Base-by-base conservation (phyloP, 1,284 basidiomycete genomes). In the Moniliophthora roreri region DNA sequence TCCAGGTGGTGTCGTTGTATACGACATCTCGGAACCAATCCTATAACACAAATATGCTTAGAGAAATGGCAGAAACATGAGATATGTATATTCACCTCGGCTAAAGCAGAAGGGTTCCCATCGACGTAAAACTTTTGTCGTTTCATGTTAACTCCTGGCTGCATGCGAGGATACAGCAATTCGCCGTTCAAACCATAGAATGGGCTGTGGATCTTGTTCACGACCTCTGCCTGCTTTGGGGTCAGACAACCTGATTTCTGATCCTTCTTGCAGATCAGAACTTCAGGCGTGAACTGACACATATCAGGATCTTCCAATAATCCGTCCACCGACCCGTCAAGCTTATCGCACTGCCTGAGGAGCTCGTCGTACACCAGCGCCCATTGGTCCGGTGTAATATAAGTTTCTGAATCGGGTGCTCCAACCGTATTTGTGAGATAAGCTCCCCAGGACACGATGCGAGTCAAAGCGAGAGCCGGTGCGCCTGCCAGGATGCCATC, bases 261-360 rank as follows among this genome's bases (percentile, higher is more conserved):
- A 38, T 61, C 54, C 32, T 58, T 58, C 8, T 59, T 51, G 57
- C 69, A 72, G 20, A 65, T 57, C 3, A 71, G 53, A 1, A 58
- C 60, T 42, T 67, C 65, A 2, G 67, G 65, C 10, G 62, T 61
- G 59, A 69, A 72, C 56, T 62, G 56, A 64, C 71, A 73, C 15
- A 55, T 55, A 39, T 63, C 62, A 1, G 71, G 70, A 42, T 70
- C 65, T 47, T 62, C 66, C 48, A 71, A 65, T 54, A 71, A 66
- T 2, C 68, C 66, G 51, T 72, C 70, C 1, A 42, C 49, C 35
- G 69, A 63, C 16, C 69, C 69, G 53, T 69, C 67, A 4, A 66
- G 52, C 9, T 50, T 56, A 51, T 70, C 68, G 54, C 68, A 70
- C 23, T 62, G 61, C 8, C 48, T 39, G 26, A 63, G 32, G 13